Percentiles rank a stretch among this genome's conserved stretches.
These are phyloP conservation scores for Exobasidium cylindrosporum DNA, from an alignment of 1,284 basidiomycete species.

Conservation along the genomic window DNA sequence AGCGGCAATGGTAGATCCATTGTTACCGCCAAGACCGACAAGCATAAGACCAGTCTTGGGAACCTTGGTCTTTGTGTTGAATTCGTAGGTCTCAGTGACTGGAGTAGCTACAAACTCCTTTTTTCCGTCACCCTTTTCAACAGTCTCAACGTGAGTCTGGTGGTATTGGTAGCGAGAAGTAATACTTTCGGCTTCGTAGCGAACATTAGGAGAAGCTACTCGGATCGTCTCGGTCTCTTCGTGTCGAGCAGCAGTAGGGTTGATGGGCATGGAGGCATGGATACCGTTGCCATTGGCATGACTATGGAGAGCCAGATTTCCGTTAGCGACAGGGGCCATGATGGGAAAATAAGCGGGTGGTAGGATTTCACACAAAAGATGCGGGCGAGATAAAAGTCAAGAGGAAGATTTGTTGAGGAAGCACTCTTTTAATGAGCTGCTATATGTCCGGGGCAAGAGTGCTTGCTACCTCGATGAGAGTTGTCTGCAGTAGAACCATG, in stretches of 20 bases:
- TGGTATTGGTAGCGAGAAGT: slow-evolving; percentile 50
- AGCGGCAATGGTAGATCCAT: slow-evolving; percentile 89
- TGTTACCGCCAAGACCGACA: slow-evolving; percentile 95
- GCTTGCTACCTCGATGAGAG: slow-evolving; percentile 50
- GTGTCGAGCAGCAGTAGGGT: slow-evolving; percentile 54
- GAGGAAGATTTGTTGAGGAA: background rate
- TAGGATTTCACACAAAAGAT: too few relatives aligned
- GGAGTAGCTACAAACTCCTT: slow-evolving; percentile 51
- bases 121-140: slow-evolving; percentile 40
- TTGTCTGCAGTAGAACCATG: slow-evolving; percentile 26
- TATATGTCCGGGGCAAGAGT: slow-evolving; percentile 48
- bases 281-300: slow-evolving; percentile 25
- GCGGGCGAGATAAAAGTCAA: slow-evolving; percentile 2
- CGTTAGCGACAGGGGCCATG: slow-evolving; percentile 22
- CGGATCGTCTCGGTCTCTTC: slow-evolving; percentile 49
- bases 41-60: slow-evolving; percentile 94
- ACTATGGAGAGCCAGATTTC: slow-evolving; percentile 20
- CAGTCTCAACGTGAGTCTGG: slow-evolving; percentile 52
- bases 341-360: too few relatives aligned
- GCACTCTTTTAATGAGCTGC: slow-evolving; percentile 32
- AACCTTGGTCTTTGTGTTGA: slow-evolving; percentile 84
- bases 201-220: slow-evolving; percentile 51
- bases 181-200: slow-evolving; percentile 48
- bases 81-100: slow-evolving; percentile 63
- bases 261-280: slow-evolving; percentile 22